Conservation (phyloP, 2,329 filamentous ascomycete species). For the Sclerotinia borealis region DNA sequence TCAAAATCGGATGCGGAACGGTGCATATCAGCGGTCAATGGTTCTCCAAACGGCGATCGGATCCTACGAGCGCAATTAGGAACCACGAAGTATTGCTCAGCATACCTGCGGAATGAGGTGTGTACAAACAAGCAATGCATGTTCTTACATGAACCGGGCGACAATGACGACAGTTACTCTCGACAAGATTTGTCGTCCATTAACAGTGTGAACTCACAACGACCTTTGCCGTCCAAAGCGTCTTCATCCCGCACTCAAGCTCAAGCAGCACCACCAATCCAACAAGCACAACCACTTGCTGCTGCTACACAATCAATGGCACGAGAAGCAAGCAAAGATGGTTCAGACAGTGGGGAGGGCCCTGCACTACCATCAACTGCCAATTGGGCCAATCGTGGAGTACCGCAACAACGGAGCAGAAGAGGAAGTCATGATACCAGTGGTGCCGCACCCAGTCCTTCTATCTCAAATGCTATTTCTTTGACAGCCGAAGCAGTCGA, state of each 20-base stretch:
- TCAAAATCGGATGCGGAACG: constrained; percentile 81
- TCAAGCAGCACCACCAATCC: constrained; percentile 33
- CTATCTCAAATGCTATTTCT: constrained; percentile 55
- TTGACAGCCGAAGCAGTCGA: constrained; percentile 46
- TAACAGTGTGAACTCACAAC: constrained; percentile 79
- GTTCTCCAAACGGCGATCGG: constrained; percentile 83
- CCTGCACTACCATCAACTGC: constrained; percentile 91
- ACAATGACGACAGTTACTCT: constrained; percentile 95
- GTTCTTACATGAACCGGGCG: constrained; percentile 96
- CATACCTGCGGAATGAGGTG: constrained; percentile 87
- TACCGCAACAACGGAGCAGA: constrained; percentile 53
- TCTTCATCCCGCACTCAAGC: constrained; percentile 48
- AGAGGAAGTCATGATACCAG: constrained; percentile 76
- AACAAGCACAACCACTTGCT: constrained; percentile 30
- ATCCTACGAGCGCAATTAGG: constrained; percentile 73
- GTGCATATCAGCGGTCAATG: constrained; percentile 89
- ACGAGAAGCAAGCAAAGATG: constrained; percentile 72
- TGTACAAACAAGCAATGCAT: constrained; percentile 97
- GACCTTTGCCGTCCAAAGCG: constrained; percentile 50
- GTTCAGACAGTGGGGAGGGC: constrained; percentile 66
- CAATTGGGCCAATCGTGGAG: constrained; percentile 78
- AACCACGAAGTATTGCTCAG: constrained; percentile 97
- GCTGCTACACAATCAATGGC: constrained; percentile 58
- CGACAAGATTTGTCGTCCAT: constrained; percentile 90
- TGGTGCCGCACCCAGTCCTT: constrained; percentile 75